Evolutionary conservation across 805 yeast genomes (phyloP), one percentile per base, ranked within the genome.

Genomic region (Yamadazyma laniorum): DNA sequence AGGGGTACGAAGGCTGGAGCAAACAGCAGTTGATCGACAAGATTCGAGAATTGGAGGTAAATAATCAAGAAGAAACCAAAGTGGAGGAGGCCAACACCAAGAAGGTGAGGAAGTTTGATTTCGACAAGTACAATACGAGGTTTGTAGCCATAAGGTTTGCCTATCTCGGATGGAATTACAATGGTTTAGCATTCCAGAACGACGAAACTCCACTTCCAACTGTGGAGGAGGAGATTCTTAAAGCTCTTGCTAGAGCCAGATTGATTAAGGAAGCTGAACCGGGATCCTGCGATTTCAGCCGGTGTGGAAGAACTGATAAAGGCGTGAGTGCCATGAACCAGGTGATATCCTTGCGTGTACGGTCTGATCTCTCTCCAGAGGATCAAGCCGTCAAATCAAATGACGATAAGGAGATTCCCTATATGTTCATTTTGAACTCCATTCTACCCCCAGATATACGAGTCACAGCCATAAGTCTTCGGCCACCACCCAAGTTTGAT

Each of bases 321-420:
- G 98, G 97, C n/a, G 98, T 91, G 11, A 86, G 96, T 65, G 99
- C 99, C 0, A 77, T 93, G 82, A 85, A 87, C 47, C 99, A 93
- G 60, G 98, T 93, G 2, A 82, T 93, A 4, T 82, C 96, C 1
- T 63, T 93, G 26, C 62, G 69, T 12, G 81, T 91, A 18, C 71
- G 99, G 48, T 87, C 96, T 0, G 67, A 69, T 16, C 61, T 93
- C 28, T 54, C 77, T 0, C 49, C 52, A 1, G 90, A 82, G 31
- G 85, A 87, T 35, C 89, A 88, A 45, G 14, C 32, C 8, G 72
- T 77, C 40, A 69, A 78, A 0, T 59, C 39, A 0, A 75, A 73
- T 51, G 97, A 93, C 56, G 38, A 22, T 1, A 69, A 65, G 43
- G 99, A 91, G 56, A 59, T 90, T 2, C 85, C 88, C 41, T 93